These are phyloP conservation scores for Ricinus communis DNA, from an alignment of 345 rosid species.

Conservation along the genomic window DNA sequence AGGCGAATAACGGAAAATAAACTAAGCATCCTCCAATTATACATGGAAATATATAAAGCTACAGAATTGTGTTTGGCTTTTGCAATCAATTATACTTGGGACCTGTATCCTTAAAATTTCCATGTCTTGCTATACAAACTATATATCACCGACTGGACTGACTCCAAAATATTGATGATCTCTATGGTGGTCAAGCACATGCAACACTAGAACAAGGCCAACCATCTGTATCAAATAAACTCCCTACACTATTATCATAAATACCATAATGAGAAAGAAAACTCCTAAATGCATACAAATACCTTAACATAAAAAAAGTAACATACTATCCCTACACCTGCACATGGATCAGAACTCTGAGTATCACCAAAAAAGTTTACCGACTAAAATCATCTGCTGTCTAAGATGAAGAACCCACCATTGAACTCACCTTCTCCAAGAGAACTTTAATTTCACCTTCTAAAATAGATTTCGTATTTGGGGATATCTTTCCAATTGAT, in stretches of 20 bases:
- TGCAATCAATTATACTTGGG: background rate
- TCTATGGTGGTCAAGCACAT: slow-evolving; percentile 2
- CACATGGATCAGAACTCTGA: background rate
- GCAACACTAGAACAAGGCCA: background rate
- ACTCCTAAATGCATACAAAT: background rate
- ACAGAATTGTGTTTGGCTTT: background rate
- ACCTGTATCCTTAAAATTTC: background rate
- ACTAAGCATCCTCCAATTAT: no score
- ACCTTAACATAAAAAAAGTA: background rate
- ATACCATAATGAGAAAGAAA: background rate
- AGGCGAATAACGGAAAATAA: no score
- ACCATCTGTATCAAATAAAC: slow-evolving; percentile 7
- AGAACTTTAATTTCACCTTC: slow-evolving; percentile 45
- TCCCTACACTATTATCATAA: background rate
- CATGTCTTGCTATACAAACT: slow-evolving; percentile 4
- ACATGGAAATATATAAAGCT: no score
- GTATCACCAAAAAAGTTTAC: background rate
- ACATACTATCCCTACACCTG: slow-evolving; percentile 8
- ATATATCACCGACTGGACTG: slow-evolving; percentile 3
- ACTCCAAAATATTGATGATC: background rate
- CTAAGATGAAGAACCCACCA: slow-evolving; percentile 3
- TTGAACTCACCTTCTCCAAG: slow-evolving; percentile 42
- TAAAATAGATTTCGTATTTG: slow-evolving; percentile 43
- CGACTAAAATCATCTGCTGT: background rate
- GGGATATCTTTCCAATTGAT: slow-evolving; percentile 44